Evolutionary conservation across 2,329 filamentous ascomycete species (phyloP).

Genomic region (Calonectria pauciramosa): DNA sequence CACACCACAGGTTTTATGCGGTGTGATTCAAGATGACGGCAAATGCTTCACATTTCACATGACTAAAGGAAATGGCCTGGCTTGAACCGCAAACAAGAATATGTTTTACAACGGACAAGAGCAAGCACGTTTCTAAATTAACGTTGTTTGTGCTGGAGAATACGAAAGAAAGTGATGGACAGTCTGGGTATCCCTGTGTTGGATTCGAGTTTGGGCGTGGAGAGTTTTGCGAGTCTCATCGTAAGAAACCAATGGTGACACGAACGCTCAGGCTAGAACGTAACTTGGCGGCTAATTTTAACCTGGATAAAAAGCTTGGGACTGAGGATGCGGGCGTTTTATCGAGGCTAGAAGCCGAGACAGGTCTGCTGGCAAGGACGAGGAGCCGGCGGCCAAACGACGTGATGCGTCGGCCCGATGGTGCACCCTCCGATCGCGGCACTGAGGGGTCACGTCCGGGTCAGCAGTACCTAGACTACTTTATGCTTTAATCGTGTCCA

Average conservation of each 20-base stretch:
- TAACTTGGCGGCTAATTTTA: neutral
- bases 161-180: neutral
- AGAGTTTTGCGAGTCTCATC: neutral
- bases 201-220: neutral
- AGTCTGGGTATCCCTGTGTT: neutral
- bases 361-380: neutral
- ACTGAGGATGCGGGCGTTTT: neutral
- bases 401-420: neutral
- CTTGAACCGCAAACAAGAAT: neutral
- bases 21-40: neutral
- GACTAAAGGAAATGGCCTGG: neutral
- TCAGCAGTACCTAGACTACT: neutral
- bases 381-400: neutral
- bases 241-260: neutral
- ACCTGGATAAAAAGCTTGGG: neutral
- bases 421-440: neutral
- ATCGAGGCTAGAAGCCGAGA: neutral
- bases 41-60: neutral
- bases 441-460: neutral
- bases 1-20: neutral
- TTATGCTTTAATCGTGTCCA: neutral
- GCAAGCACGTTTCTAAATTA: too few species aligned
- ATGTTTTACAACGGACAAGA: neutral
- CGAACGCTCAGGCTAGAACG: neutral
- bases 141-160: too few species aligned